These are phyloP conservation scores for Umbelopsis sp. DNA, from an alignment of 371 early-diverging fungal genomes.

Conservation along the genomic window DNA sequence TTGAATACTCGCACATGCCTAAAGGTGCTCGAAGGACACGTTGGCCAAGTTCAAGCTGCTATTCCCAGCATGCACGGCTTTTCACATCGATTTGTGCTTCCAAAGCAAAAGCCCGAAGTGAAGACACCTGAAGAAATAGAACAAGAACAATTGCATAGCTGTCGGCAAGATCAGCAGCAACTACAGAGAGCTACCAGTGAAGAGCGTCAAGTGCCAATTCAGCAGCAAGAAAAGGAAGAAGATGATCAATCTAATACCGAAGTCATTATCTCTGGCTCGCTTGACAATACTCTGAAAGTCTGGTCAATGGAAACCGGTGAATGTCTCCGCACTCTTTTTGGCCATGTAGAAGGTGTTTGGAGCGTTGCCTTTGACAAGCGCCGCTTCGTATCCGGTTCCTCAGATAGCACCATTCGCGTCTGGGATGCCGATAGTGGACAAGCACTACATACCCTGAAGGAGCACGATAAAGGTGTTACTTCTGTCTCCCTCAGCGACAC, in stretches of 20 bases:
- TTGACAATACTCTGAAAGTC: conserved; percentile 84
- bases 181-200: neutral
- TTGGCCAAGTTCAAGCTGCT: conserved; percentile 74
- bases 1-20: conserved; percentile 66
- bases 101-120: neutral
- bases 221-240: neutral
- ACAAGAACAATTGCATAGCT: conserved; percentile 19
- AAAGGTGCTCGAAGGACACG: conserved; percentile 73
- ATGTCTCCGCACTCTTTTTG: conserved; percentile 78
- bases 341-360: conserved; percentile 88
- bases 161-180: conserved; percentile 23
- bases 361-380: conserved; percentile 82
- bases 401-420: conserved; percentile 84
- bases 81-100: conserved; percentile 53
- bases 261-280: conserved; percentile 75
- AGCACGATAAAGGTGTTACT: conserved; percentile 61
- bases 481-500: conserved; percentile 79
- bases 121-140: conserved; percentile 13
- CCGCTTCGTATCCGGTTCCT: conserved; percentile 82
- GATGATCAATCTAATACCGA: neutral
- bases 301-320: conserved; percentile 81
- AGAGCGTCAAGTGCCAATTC: neutral
- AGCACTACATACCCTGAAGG: conserved; percentile 67
- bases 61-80: conserved; percentile 52
- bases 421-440: conserved; percentile 90